A percentile compares a stretch with the other conserved stretches of the same genome.
phyloP scores from a whole-genome alignment of 148 eudicot species.

The Fallopia convolvulus region DNA sequence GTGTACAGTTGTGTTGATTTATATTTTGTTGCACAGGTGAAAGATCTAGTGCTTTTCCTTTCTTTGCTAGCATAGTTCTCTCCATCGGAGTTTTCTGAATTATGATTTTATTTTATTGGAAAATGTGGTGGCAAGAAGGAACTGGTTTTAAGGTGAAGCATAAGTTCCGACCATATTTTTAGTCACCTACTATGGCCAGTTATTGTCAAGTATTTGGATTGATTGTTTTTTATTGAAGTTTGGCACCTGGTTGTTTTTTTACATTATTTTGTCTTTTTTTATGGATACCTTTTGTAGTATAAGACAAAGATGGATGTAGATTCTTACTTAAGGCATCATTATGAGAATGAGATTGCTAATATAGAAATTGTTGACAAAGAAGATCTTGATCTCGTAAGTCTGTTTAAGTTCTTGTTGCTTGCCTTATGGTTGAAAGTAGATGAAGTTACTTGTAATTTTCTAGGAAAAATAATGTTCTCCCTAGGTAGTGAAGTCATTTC shows the following conservation, averaged over 20 bases:
- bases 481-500: background rate
- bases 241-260: background rate
- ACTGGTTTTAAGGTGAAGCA: conserved; percentile 79
- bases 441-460: background rate
- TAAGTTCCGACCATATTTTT: conserved; percentile 94
- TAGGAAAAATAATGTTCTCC: background rate
- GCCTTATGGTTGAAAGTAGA: background rate
- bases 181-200: conserved; percentile 80
- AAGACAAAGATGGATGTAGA: conserved; percentile 90
- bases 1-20: conserved; percentile 92
- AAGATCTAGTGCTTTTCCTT: background rate
- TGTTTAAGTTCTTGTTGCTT: background rate
- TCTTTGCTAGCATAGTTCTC: background rate
- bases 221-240: background rate
- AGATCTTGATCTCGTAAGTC: conserved; percentile 89
- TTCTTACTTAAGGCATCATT: conserved; percentile 69
- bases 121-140: conserved; percentile 56
- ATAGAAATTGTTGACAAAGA: conserved; percentile 80
- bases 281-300: conserved; percentile 29
- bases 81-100: background rate
- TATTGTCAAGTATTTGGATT: background rate
- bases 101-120: background rate
- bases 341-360: conserved; percentile 75
- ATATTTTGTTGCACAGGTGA: conserved; percentile 93
- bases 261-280: background rate